Evolutionary conservation across 2,329 filamentous ascomycete genomes (phyloP), one percentile per base, ranked within the genome.

Genomic region (Calonectria multiphialidica): DNA sequence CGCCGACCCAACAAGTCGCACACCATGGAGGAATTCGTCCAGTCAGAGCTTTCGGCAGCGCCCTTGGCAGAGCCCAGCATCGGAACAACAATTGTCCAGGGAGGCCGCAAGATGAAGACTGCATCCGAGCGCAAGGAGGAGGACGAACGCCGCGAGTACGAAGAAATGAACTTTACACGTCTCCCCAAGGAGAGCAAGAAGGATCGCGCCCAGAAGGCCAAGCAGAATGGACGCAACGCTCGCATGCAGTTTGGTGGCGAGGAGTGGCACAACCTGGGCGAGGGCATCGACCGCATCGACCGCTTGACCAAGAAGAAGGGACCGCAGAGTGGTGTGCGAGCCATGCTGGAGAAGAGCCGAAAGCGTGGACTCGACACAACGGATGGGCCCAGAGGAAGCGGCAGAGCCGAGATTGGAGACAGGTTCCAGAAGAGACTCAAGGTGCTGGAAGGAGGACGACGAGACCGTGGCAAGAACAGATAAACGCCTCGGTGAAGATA

Each of bases 11-110:
- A 90, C 73, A 94, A 94, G 81, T 98, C 96, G 0, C 92, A 92
- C 57, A 95, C 95, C 1, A 92, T 99, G 81, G 96, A 98, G 81
- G 96, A 98, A 80, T 99, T 97, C 80, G 91, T 99, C 74, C 91
- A 90, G 62, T 92, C 94, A 21, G 97, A 99, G 83, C 88, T 98
- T 71, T 96, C 95, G 0, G 85, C 89, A 7, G 95, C 95, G 2
- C 97, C 97, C 1, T 84, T 95, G 70, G 94, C 95, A 1, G 91
- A 97, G 82, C 95, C 96, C 67, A 97, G 94, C 77, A 97, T 99
- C 78, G 97, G 97, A 72, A 97, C 94, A 69, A 98, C 94, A 21
- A 97, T 98, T 77, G 88, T 93, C 5, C 88, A 92, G 61, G 93
- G 94, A 62, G 97, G 97, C 40, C 91, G 96, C 74, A 91, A 91